Base-by-base conservation (phyloP, 768 basidiomycete genomes). In the Termitomyces bulborhizus region DNA sequence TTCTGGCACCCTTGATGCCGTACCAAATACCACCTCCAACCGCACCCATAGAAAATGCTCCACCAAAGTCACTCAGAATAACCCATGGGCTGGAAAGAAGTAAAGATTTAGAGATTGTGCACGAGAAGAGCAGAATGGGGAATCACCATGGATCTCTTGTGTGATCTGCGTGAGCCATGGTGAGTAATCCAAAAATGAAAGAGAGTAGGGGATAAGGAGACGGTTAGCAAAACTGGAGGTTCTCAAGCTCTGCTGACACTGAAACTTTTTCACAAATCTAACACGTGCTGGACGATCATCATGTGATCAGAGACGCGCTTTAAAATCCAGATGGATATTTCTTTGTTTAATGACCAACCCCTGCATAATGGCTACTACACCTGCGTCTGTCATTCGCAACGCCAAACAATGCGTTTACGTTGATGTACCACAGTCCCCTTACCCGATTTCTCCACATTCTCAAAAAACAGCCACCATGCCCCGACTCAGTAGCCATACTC, bases 21-120 rank as follows among this genome's bases (percentile, higher is more conserved):
- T 98, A 94, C 96, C 96, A 98, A 66, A 98, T 93, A 60, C 90
- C 93, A 66, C 96, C 96, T 64, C 96, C 96, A 53, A 98, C 86
- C 36, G 94, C 93, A 69, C 95, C 95, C 95, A 98, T 98, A 16
- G 95, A 84, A 72, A 97, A 96, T 12, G 95, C 94, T 58, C 93
- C 95, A 57, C 96, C 95, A 71, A 95, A 96, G 76, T 98, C 96
- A 77, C 92, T 97, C 64, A 98, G 86, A 68, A 98, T 90, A 51
- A 98, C 95, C 93, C 94, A 98, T 65, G 96, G 96, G 74, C 96
- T 98, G 65, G 32, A 47, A 46, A 51, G 46, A 13, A 45, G 21
- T 21, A 21, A 26, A 42, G 40, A 47, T 46, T 21, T 51, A 13
- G 16, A 32, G 21, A 21, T 41, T 16, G 42, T 40, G 29, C 21